These are phyloP conservation scores for Hortaea werneckii DNA, from an alignment of 2,329 filamentous ascomycete genomes.

Conservation along the genomic window DNA sequence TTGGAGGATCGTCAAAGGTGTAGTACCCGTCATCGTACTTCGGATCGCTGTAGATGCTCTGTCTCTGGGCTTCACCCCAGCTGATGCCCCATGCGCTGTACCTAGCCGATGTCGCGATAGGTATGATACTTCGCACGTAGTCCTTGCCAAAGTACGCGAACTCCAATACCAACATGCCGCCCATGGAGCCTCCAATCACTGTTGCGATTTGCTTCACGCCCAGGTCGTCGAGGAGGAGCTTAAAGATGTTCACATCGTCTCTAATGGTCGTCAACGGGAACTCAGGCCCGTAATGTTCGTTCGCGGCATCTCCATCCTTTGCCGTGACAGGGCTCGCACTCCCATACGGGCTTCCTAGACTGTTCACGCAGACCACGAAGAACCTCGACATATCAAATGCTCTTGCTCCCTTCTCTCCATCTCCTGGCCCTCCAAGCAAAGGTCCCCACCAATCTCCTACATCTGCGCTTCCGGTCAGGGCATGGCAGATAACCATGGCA, in stretches of 20 bases:
- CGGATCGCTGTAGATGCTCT: slow-evolving; percentile 94
- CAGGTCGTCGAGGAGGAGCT: slow-evolving; percentile 67
- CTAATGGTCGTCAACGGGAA: slow-evolving; percentile 92
- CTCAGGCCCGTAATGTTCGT: slow-evolving; percentile 81
- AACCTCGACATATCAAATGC: slow-evolving; percentile 75
- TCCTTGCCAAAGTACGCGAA: slow-evolving; percentile 85
- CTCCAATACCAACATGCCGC: slow-evolving; percentile 83
- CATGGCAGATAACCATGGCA: slow-evolving; percentile 65
- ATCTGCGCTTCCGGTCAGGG: slow-evolving; percentile 74
- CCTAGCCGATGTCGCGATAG: slow-evolving; percentile 73
- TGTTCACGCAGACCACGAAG: slow-evolving; percentile 81
- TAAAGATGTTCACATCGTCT: slow-evolving; percentile 87
- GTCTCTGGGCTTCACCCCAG: slow-evolving; percentile 79
- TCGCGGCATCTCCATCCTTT: slow-evolving; percentile 65
- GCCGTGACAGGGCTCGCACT: slow-evolving; percentile 82
- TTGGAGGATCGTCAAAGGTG: slow-evolving; percentile 71
- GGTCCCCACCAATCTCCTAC: slow-evolving; percentile 86
- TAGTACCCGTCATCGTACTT: slow-evolving; percentile 99
- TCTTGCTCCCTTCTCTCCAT: slow-evolving; percentile 28
- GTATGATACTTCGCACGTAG: slow-evolving; percentile 70
- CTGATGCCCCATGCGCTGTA: slow-evolving; percentile 87
- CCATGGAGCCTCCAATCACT: slow-evolving; percentile 75
- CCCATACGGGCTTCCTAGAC: slow-evolving; percentile 74
- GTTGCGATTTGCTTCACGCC: slow-evolving; percentile 69
- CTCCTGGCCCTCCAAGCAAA: slow-evolving; percentile 64